phyloP scores from a whole-genome alignment of 2,329 filamentous ascomycete genomes.

The Ophiostoma sp. region DNA sequence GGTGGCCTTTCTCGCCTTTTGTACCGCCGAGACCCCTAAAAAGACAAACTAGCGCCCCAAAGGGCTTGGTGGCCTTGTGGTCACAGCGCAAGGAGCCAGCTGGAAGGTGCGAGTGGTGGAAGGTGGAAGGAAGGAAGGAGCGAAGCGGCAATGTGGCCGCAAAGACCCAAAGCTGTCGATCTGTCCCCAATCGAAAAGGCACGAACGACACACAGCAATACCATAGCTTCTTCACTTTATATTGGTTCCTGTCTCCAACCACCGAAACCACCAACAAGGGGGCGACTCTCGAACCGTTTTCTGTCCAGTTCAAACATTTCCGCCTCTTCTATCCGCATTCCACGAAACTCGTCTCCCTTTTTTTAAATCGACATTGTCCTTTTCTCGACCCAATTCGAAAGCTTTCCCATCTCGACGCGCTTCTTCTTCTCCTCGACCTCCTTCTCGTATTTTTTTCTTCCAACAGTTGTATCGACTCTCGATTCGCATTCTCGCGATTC shows the following conservation, averaged over 20 bases:
- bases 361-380: background rate
- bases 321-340: background rate
- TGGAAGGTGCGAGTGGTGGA: background rate
- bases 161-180: conserved; percentile 15
- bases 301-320: background rate
- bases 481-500: background rate
- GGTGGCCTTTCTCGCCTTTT: background rate
- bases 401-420: background rate
- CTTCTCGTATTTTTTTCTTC: background rate
- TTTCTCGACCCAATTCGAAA: too few species aligned
- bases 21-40: background rate
- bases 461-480: background rate
- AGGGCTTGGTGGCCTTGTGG: background rate
- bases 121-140: background rate
- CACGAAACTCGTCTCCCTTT: background rate
- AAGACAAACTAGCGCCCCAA: background rate
- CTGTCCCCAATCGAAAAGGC: conserved; percentile 9
- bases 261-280: background rate
- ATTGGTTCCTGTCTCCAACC: background rate
- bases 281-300: background rate
- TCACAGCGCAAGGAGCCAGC: background rate
- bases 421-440: background rate
- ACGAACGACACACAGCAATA: background rate
- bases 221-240: conserved; percentile 15
- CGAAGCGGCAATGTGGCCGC: conserved; percentile 15